Percentiles rank a stretch among this genome's conserved stretches.
Evolutionary conservation across 495 filamentous ascomycete genomes (phyloP).

Genomic region (Copromyces sp.): DNA sequence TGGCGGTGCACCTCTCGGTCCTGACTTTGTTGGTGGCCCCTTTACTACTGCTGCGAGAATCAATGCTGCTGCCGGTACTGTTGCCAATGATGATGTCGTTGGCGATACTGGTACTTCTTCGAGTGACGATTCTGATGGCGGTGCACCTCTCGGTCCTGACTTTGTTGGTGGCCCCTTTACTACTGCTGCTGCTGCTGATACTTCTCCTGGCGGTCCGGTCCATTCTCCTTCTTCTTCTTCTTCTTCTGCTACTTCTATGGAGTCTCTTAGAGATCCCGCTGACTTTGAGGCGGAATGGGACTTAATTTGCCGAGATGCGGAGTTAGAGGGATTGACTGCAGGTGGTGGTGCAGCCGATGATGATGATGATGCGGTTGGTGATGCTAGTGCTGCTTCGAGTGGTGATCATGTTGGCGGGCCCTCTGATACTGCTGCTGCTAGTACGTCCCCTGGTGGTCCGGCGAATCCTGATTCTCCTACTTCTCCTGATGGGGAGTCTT

Average conservation of each 20-base stretch:
- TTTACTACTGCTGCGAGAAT: too few species aligned
- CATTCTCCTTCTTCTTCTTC: background rate
- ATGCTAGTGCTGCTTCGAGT: too few species aligned
- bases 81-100: background rate
- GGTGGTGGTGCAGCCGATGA: too few species aligned
- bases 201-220: background rate
- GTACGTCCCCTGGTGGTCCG: background rate
- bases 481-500: background rate
- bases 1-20: too few species aligned
- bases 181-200: background rate
- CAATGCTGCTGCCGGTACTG: background rate
- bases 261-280: background rate
- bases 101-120: background rate
- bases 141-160: background rate
- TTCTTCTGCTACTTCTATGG: background rate
- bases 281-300: background rate
- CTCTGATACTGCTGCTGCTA: too few species aligned
- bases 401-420: too few species aligned
- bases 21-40: too few species aligned
- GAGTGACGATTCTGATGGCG: too few species aligned
- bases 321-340: too few species aligned
- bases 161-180: background rate
- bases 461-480: background rate
- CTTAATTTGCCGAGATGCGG: too few species aligned
- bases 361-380: too few species aligned